phyloP scores from a whole-genome alignment of 805 yeast species.

The Teunomyces aglyptinius region DNA sequence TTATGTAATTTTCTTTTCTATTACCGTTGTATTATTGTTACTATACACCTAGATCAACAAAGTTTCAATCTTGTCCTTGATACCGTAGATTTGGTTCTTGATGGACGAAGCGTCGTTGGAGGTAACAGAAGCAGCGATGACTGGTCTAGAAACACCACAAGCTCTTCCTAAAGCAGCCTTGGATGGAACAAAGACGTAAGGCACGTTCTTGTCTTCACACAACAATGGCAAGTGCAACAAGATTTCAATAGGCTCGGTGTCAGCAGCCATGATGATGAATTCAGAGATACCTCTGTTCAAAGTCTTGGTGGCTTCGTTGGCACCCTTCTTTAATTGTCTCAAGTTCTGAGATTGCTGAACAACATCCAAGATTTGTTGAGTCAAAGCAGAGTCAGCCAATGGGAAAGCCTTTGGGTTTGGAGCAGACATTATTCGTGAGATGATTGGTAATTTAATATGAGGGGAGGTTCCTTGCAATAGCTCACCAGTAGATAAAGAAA shows the following conservation, averaged over 20 bases:
- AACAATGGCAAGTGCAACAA: constrained; percentile 94
- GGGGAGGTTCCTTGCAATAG: constrained; percentile 30
- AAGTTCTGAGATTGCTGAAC: constrained; percentile 97
- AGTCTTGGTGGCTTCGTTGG: constrained; percentile 99
- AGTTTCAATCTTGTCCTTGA: constrained; percentile 99
- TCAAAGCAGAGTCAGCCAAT: constrained; percentile 90
- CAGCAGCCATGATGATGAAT: constrained; percentile 99
- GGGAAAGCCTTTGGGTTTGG: constrained; percentile 99
- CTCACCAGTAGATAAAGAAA: constrained; percentile 21
- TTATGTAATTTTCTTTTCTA: background rate
- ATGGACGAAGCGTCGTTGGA: constrained; percentile 97
- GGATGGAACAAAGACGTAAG: constrained; percentile 98
- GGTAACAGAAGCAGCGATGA: constrained; percentile 97
- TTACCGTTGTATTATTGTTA: background rate
- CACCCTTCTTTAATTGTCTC: constrained; percentile 99
- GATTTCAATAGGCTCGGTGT: constrained; percentile 98
- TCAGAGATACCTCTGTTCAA: constrained; percentile 99
- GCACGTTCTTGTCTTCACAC: constrained; percentile 99
- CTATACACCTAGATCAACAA: constrained; percentile 65
- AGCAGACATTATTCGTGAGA: constrained; percentile 56
- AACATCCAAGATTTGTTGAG: constrained; percentile 96
- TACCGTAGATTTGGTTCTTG: constrained; percentile 93
- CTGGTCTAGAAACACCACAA: constrained; percentile 99
- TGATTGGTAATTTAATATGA: background rate
- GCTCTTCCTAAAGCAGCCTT: constrained; percentile 99